Base-by-base conservation (phyloP, 176 grass and related monocot genomes). In the Bothriochloa decipiens region DNA sequence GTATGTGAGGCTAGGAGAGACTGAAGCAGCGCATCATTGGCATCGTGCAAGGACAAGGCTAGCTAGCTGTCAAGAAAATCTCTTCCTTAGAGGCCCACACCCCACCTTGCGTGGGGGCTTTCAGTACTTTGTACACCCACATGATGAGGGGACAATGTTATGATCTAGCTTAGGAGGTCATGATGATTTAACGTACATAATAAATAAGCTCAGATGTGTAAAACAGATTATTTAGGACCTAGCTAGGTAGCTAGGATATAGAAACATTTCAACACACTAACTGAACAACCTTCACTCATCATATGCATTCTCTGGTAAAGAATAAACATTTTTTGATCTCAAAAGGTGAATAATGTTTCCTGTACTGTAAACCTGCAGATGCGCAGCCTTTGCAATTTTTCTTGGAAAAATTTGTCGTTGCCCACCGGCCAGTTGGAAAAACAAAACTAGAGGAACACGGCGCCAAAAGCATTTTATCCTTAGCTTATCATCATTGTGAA, bases 1-100 rank as follows among this genome's bases (percentile, higher is more conserved):
- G 20, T 76, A 61, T 60, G 52, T 58, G 74, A 25, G 50, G 74
- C 32, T 52, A 76, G 74, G 50, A 20, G 37, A 76, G 49, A 29
- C 50, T 14, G 27, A 35, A 17, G 46, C 16, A 55, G 0, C 1
- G 29, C 28, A 35, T 53, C 15, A 20, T 29, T 74, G 16, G 8
- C 55, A 58, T 58, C 0, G 45, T 47, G 45, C 45, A 5, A 14
- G 45, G 45, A 13, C 15, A 14, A 4, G 45, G 45, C 11, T 46
- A 46, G n/a, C n/a, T n/a, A n/a, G 49, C 52, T 55, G 52, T 22
- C 52, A 22, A 55, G 18, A 22, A 57, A 57, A 22, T 22, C 7
- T 9, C 7, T 9, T 32, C 7, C n/a, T n/a, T 22, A 22, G 17
- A 55, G 17, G 53, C 7, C 53, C 20, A n/a, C 4, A n/a, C 53